Percentiles rank a stretch among this genome's conserved stretches.
Conservation (phyloP, 2,329 filamentous ascomycete species). For the Harringtonia aguacate region DNA sequence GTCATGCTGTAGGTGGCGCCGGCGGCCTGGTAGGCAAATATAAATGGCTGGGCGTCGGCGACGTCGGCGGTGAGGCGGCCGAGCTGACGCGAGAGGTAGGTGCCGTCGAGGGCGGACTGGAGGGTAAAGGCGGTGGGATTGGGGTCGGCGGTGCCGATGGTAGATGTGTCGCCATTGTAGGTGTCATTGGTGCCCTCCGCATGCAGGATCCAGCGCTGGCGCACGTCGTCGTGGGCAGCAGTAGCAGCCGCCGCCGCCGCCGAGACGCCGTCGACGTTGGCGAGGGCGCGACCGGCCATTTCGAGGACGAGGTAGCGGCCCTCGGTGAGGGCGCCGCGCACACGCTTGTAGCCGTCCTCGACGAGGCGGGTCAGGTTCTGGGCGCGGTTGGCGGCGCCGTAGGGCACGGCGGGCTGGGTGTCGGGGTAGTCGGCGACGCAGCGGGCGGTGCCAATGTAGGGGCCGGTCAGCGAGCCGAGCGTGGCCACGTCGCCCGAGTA, state of each 20-base stretch:
- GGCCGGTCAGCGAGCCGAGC: background rate
- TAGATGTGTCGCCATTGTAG: background rate
- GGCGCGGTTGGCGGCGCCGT: constrained; percentile 17
- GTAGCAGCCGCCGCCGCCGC: constrained; percentile 14
- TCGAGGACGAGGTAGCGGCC: constrained; percentile 42
- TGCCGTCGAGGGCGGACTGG: constrained; percentile 7
- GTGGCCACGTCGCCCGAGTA: background rate
- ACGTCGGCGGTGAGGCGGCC: background rate
- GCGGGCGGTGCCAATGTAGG: constrained; percentile 2
- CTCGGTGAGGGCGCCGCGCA: constrained; percentile 41
- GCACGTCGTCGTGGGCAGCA: constrained; percentile 22
- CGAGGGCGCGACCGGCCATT: constrained; percentile 27
- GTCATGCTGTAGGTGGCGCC: background rate
- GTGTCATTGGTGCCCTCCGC: too few species aligned
- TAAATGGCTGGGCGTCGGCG: background rate
- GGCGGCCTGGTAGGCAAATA: constrained; percentile 5
- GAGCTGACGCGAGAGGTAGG: constrained; percentile 5
- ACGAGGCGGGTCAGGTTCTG: constrained; percentile 25
- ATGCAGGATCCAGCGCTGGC: constrained; percentile 39
- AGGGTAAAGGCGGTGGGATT: background rate
- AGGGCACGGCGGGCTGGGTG: constrained; percentile 37
- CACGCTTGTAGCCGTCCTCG: constrained; percentile 40
- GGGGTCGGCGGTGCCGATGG: background rate
- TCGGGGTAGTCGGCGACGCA: constrained; percentile 2
- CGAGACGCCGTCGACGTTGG: constrained; percentile 19